Percentiles rank a stretch among this genome's conserved stretches.
These are phyloP conservation scores for Saccharomycopsis fermentans DNA, from an alignment of 805 yeast species.

Conservation along the genomic window DNA sequence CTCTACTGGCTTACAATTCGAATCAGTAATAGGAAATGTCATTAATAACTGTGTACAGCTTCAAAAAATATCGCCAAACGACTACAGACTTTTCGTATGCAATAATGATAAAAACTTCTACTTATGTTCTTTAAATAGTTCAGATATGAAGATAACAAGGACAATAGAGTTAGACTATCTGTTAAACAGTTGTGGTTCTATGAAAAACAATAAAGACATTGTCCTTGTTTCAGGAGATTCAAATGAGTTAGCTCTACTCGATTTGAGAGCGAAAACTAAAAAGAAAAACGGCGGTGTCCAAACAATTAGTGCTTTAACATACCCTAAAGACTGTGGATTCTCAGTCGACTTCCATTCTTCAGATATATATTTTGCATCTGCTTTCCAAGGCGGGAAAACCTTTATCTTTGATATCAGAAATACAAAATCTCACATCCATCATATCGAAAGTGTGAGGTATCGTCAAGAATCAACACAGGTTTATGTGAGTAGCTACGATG, in stretches of 20 bases:
- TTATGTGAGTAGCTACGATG: neutral
- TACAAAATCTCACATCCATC: constrained; percentile 39
- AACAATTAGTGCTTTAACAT: constrained; percentile 1
- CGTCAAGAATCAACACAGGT: constrained; percentile 20
- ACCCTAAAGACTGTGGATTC: constrained; percentile 56
- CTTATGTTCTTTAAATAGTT: constrained; percentile 44
- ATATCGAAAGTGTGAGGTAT: constrained; percentile 47
- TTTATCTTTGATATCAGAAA: constrained; percentile 69
- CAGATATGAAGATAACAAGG: constrained; percentile 35
- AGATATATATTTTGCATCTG: constrained; percentile 62
- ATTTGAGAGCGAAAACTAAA: neutral
- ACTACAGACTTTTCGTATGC: constrained; percentile 57
- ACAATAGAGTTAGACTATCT: constrained; percentile 49
- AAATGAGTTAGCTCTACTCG: constrained; percentile 12
- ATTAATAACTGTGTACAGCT: constrained; percentile 73
- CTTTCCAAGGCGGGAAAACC: constrained; percentile 81
- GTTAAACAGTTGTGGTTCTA: constrained; percentile 57
- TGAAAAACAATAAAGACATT: constrained; percentile 42
- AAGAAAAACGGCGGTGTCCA: neutral
- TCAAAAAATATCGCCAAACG: constrained; percentile 29
- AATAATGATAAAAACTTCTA: constrained; percentile 75
- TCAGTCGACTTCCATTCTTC: constrained; percentile 73
- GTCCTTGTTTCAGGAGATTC: constrained; percentile 68
- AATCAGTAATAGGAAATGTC: constrained; percentile 57
- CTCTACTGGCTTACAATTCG: constrained; percentile 38